Base-by-base conservation (phyloP, 1,139 yeast genomes). In the Taphrina deformans region DNA sequence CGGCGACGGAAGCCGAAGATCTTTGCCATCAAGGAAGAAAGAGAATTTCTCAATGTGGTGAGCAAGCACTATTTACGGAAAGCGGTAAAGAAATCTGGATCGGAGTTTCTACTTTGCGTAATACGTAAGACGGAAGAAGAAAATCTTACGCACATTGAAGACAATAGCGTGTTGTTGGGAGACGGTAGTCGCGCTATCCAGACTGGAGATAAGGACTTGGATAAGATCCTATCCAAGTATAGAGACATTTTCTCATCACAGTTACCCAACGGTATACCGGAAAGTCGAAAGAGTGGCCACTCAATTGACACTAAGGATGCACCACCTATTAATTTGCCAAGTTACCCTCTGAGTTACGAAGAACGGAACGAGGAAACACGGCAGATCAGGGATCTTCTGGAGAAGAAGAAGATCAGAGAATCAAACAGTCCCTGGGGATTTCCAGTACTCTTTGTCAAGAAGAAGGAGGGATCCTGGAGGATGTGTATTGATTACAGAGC, bases 401-500 rank as follows among this genome's bases (percentile, higher is more conserved):
- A 16, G 55, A 50, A 50, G 29, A 60, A 60, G 27, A 51, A 31
- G 23, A 61, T 61, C 10, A 26, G 50, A 14, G 40, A 38, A 7
- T 55, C 65, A 12, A 27, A 23, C 5, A 23, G 40, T 16, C 52
- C 61, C 21, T 45, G n/a, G n/a, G 48, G 65, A 3, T 27, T 59
- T 6, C 52, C 65, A 12, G 26, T 61, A 5, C 40, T 53, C 23
- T 61, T 61, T 27, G 61, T 61, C 26, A 40, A 35, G n/a, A 61
- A 61, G 45, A 61, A 61, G 26, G 52, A 61, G 12, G 48, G 58
- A 26, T 50, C 60, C n/a, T n/a, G 33, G n/a, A 12, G 65, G n/a
- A 33, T 45, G 31, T 29, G 27, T 12, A 29, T 61, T 12, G 62
- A 61, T 31, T 41, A 40, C 21, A 27, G 65, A 16, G 62, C 18